These are phyloP conservation scores for Trypanosoma theileri DNA, from an alignment of 208 protist species.

Conservation along the genomic window DNA sequence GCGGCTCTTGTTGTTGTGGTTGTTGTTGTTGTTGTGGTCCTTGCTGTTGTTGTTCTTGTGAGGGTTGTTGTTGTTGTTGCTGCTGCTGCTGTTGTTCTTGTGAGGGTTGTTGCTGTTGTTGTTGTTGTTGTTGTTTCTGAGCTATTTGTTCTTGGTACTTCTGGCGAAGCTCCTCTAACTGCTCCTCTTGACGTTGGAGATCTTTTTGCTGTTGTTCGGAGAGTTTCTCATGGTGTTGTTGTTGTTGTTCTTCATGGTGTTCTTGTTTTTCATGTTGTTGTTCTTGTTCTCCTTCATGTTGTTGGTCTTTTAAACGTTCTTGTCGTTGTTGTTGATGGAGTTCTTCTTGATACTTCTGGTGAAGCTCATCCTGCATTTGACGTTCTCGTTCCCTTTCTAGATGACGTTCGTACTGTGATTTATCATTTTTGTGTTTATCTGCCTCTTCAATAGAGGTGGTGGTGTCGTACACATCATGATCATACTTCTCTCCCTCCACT, in stretches of 20 bases:
- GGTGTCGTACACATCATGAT: constrained; percentile 50
- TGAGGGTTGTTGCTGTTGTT: constrained; percentile 28
- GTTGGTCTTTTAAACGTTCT: constrained; percentile 2
- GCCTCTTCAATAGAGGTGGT: constrained; percentile 5
- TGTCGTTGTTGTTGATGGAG: constrained; percentile 3
- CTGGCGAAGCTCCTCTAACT: constrained; percentile 1
- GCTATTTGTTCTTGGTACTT: constrained; percentile 2
- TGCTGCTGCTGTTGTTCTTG: constrained; percentile 2
- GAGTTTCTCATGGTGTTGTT: constrained; percentile 1
- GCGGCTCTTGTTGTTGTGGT: neutral
- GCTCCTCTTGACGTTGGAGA: neutral
- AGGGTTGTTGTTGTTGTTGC: constrained; percentile 24
- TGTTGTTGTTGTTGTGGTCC: constrained; percentile 23
- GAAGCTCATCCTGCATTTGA: neutral
- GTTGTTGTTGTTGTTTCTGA: constrained; percentile 30
- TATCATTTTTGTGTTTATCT: neutral
- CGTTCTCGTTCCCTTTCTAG: neutral
- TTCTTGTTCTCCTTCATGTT: constrained; percentile 22
- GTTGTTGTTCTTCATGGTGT: constrained; percentile 9
- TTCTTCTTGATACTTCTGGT: no score
- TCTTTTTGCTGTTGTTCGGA: neutral
- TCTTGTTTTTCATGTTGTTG: constrained; percentile 18
- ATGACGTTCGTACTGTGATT: neutral
- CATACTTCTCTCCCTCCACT: constrained; percentile 45
- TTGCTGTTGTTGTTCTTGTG: constrained; percentile 18